Evolutionary conservation across 192 early-diverging fungal genomes (phyloP), one percentile per base, ranked within the genome.

Genomic region (Umbelopsis isabellina): DNA sequence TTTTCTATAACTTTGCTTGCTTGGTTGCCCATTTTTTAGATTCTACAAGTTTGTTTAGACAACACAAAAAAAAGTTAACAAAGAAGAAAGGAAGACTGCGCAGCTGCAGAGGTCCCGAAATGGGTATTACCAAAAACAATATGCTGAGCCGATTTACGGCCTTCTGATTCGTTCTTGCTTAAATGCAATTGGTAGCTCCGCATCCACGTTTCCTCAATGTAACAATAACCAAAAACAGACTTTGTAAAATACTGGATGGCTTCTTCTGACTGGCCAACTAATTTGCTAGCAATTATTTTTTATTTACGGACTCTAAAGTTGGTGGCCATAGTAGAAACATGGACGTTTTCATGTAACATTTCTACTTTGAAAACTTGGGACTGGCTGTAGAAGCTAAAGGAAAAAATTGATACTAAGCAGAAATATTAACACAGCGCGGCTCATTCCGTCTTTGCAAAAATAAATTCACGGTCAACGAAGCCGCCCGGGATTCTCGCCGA

Each of bases 1-100:
- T 61, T 72, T 18, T 69, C 66, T 18, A 75, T 45, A 25, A 71
- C 53, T 69, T 67, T 65, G 44, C 77, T 79, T 10, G 73, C 53
- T 68, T 79, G 77, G 41, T 79, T 79, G 15, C 77, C 77, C 77
- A 79, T 79, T 27, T 9, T 69, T 52, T 55, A 45, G 16, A 16
- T 6, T 10, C 6, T 3, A 30, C 1, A 41, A 41, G 37, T 9
- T 41, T 25, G 16, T 61, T 30, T 33, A 33, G 4, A 61, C 55
- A 61, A 61, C 25, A 33, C 27, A 35, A 61, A 61, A 33, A 25
- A 61, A 61, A 61, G 27, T 37, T 35, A 35, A 35, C 16, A 12
- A 61, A 61, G 23, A 30, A 58, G 12, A 58, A 33, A 15, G 33
- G 12, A 30, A 33, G 27, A 61, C 30, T 61, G 55, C 55, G 55